Evolutionary conservation across 441 rosid species (phyloP).

Genomic region (Gossypium davidsonii): DNA sequence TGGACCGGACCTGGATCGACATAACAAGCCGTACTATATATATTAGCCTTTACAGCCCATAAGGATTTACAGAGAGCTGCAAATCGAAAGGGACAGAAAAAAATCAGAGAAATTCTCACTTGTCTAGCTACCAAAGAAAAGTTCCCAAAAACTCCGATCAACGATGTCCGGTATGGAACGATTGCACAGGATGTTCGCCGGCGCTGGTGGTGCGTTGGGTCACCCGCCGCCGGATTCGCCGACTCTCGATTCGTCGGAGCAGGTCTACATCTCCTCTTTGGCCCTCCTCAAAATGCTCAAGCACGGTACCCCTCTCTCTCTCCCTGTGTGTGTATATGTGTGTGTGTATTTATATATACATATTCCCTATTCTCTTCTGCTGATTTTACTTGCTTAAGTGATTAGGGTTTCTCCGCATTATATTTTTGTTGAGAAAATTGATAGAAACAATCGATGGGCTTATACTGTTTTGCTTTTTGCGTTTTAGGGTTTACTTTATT

Average conservation of each 20-base stretch:
- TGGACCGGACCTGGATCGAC: background rate
- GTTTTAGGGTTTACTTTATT: background rate
- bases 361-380: too few relatives aligned
- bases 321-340: too few relatives aligned
- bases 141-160: background rate
- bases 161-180: conserved; percentile 62
- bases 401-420: background rate
- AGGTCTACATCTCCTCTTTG: conserved; percentile 80
- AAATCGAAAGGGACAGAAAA: background rate
- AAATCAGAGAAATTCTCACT: background rate
- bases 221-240: conserved; percentile 86
- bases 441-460: background rate
- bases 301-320: conserved; percentile 39
- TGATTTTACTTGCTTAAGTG: background rate
- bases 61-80: background rate
- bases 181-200: conserved; percentile 76
- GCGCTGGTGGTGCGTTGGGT: conserved; percentile 73
- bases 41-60: background rate
- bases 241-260: conserved; percentile 78
- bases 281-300: conserved; percentile 90
- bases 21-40: background rate
- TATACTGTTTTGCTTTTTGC: background rate
- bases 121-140: conserved; percentile 8
- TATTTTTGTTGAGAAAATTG: background rate
- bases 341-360: too few relatives aligned